phyloP scores from a whole-genome alignment of 352 stramenopile species.

The Phytophthora foliorum region DNA sequence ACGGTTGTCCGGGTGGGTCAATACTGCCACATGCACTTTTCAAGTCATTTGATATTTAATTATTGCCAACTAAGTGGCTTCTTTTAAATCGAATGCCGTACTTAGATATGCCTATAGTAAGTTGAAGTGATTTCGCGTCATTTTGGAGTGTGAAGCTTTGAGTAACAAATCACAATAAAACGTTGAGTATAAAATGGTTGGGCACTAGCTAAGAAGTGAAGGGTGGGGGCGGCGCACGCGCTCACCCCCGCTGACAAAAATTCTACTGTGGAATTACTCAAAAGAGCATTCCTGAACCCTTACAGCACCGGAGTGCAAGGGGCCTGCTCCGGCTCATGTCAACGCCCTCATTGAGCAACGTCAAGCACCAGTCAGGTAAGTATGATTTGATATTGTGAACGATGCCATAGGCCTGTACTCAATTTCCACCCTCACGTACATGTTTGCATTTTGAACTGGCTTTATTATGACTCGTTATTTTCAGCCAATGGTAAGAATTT shows the following conservation, averaged over 20 bases:
- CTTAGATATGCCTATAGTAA: too few species aligned
- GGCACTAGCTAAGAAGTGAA: too few species aligned
- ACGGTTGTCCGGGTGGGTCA: too few species aligned
- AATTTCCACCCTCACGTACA: not conserved
- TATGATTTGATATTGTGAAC: conserved; percentile 52
- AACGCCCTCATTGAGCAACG: conserved; percentile 84
- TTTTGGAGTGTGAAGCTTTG: too few species aligned
- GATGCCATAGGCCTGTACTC: not conserved
- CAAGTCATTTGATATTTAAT: too few species aligned
- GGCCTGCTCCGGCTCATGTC: conserved; percentile 90
- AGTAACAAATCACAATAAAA: too few species aligned
- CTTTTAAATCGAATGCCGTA: too few species aligned
- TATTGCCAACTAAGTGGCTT: too few species aligned
- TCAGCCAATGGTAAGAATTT: too few species aligned
- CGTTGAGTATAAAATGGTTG: too few species aligned
- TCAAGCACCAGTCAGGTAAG: conserved; percentile 91
- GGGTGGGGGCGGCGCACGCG: conserved; percentile 71
- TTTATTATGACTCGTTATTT: not conserved
- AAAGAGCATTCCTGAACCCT: conserved; percentile 86
- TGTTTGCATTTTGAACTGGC: not conserved
- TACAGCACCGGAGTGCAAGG: conserved; percentile 90
- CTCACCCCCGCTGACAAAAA: conserved; percentile 84
- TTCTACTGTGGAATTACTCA: conserved; percentile 87
- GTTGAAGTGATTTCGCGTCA: too few species aligned
- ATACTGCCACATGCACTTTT: too few species aligned